A percentile compares a stretch with the other conserved stretches of the same genome.
Conservation (phyloP, 2,329 filamentous ascomycete species). For the Fusarium euwallaceae region DNA sequence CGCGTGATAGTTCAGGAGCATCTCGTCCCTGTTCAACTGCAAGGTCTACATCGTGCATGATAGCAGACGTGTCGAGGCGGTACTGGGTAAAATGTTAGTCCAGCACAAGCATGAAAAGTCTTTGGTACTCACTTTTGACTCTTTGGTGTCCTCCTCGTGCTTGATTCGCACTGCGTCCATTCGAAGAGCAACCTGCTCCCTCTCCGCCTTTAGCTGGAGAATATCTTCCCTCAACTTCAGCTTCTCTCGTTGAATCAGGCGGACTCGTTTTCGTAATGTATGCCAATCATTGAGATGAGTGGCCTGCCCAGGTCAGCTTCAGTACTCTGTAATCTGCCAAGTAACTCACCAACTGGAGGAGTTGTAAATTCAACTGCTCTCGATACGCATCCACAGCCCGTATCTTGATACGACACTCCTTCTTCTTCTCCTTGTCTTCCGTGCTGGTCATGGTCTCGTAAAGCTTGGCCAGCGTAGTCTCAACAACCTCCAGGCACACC, state of each 20-base stretch:
- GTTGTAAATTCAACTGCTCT: constrained; percentile 66
- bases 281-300: constrained; percentile 72
- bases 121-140: constrained; percentile 60
- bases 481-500: constrained; percentile 71
- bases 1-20: constrained; percentile 60
- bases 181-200: constrained; percentile 71
- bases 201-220: constrained; percentile 68
- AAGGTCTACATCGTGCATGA: constrained; percentile 73
- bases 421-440: constrained; percentile 61
- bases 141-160: constrained; percentile 68
- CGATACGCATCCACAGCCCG: constrained; percentile 70
- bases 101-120: accelerated
- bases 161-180: constrained; percentile 73
- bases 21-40: constrained; percentile 65
- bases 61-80: constrained; percentile 66
- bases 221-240: constrained; percentile 70
- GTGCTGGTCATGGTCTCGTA: constrained; percentile 55
- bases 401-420: constrained; percentile 68
- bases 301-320: constrained; percentile 55
- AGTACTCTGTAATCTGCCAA: accelerated
- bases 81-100: constrained; percentile 47
- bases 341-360: constrained; percentile 70
- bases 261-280: constrained; percentile 69
- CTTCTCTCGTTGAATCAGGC: constrained; percentile 69
- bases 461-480: constrained; percentile 62